phyloP scores from a whole-genome alignment of 176 grass and related monocot genomes.

The Eremochloa ophiuroides region DNA sequence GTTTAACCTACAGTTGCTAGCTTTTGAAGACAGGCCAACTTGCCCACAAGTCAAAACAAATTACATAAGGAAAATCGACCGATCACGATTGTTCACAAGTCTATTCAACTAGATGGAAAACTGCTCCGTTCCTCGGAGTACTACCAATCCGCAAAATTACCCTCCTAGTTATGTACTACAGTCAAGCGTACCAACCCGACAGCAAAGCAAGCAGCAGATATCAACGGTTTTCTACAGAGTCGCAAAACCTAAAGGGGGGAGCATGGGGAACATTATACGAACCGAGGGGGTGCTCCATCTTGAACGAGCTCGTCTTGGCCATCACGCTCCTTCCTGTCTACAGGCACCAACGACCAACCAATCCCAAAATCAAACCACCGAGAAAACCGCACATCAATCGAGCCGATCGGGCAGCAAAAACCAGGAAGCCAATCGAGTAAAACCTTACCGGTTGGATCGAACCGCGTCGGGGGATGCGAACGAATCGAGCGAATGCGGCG shows the following conservation, averaged over 20 bases:
- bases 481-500: neutral
- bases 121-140: neutral
- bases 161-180: neutral
- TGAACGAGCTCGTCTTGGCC: conserved; percentile 88
- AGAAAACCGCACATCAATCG: neutral
- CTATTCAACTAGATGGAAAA: neutral
- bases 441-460: neutral
- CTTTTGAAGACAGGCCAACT: neutral
- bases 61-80: neutral
- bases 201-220: neutral
- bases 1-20: neutral
- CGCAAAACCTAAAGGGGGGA: neutral
- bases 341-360: neutral
- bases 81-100: neutral
- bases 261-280: too few species aligned
- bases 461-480: neutral
- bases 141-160: neutral
- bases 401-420: neutral
- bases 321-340: conserved; percentile 38
- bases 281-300: conserved; percentile 93
- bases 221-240: neutral
- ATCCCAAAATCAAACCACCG: neutral
- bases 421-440: neutral
- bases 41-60: neutral
- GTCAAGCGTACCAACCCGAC: neutral